A percentile compares a stretch with the other conserved stretches of the same genome.
phyloP scores from a whole-genome alignment of 371 early-diverging fungal genomes.

The Rhizopus stolonifer region DNA sequence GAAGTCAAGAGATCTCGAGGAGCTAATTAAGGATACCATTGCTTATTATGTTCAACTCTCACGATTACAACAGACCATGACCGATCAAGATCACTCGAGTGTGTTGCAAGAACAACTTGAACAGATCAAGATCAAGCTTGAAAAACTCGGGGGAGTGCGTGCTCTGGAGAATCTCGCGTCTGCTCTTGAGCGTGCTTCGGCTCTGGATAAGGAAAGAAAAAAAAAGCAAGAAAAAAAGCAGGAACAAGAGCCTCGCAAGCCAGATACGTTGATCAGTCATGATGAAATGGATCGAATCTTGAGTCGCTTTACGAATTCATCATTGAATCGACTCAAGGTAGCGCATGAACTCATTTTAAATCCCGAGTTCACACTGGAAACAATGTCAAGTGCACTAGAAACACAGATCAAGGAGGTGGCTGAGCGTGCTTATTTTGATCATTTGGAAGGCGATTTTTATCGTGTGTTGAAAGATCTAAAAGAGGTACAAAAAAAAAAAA shows the following conservation, averaged over 20 bases:
- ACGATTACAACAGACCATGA: constrained; percentile 64
- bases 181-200: constrained; percentile 17
- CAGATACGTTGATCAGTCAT: constrained; percentile 7
- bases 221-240: constrained; percentile 10
- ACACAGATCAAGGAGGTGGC: constrained; percentile 55
- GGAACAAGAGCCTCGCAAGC: too few relatives aligned
- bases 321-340: constrained; percentile 62
- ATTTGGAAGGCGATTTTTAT: constrained; percentile 51
- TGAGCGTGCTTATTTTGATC: constrained; percentile 67
- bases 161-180: constrained; percentile 28
- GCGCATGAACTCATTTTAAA: constrained; percentile 80
- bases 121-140: constrained; percentile 29
- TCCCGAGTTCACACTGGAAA: constrained; percentile 65
- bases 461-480: constrained; percentile 55
- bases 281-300: constrained; percentile 32
- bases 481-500: constrained; percentile 38
- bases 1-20: constrained; percentile 67
- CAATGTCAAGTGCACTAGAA: constrained; percentile 41
- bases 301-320: constrained; percentile 16
- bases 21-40: constrained; percentile 61
- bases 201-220: constrained; percentile 13
- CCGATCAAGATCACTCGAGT: constrained; percentile 37
- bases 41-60: constrained; percentile 71
- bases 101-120: constrained; percentile 58
- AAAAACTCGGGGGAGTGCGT: constrained; percentile 26